Conservation (phyloP, 345 rosid species). For the Conringia planisiliqua region DNA sequence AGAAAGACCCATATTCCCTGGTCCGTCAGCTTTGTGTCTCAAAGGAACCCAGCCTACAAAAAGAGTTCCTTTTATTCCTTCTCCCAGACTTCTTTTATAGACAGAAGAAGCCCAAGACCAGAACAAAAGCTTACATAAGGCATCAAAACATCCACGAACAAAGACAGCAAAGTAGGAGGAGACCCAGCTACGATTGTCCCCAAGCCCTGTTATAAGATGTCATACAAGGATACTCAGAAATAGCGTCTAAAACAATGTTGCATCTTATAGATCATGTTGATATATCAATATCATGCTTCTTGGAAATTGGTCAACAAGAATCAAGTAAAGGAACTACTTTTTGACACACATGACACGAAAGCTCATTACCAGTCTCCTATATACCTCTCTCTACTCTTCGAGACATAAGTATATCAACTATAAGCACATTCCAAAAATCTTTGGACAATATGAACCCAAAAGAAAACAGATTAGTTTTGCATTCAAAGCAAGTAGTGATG, state of each 20-base stretch:
- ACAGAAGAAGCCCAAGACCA: background rate
- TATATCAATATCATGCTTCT: background rate
- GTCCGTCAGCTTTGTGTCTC: background rate
- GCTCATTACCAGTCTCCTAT: background rate
- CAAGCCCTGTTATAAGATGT: constrained; percentile 12
- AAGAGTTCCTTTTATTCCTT: background rate
- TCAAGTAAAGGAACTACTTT: background rate
- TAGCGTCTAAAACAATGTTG: background rate
- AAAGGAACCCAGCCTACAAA: constrained; percentile 11
- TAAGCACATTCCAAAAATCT: background rate
- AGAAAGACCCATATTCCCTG: background rate
- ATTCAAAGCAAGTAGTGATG: background rate
- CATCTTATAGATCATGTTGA: background rate
- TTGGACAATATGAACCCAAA: background rate
- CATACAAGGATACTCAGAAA: background rate
- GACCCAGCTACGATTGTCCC: constrained; percentile 14
- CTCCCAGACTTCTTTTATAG: background rate
- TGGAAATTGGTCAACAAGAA: background rate
- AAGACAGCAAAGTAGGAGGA: background rate
- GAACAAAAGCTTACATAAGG: background rate
- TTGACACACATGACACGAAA: background rate
- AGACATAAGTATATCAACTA: background rate
- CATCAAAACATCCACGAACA: background rate
- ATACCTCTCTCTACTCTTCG: background rate
- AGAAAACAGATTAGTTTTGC: background rate